These are phyloP conservation scores for Diplodia sapinea DNA, from an alignment of 2,329 filamentous ascomycete genomes.

Conservation along the genomic window DNA sequence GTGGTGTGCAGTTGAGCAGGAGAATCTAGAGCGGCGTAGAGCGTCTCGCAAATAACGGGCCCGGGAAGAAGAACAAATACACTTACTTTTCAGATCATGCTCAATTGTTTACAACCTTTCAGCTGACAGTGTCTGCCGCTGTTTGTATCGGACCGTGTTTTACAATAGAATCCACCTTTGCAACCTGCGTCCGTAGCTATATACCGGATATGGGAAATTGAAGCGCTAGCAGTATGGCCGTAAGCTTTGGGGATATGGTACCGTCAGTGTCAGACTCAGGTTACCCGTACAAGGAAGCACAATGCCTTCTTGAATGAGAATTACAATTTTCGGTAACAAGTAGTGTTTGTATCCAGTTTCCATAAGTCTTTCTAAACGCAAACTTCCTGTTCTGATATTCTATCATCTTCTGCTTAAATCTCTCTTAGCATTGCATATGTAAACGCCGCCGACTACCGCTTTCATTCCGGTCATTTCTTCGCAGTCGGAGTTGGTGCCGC, in stretches of 20 bases:
- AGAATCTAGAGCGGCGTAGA: not conserved
- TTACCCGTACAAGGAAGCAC: no score
- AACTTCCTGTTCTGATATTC: no score
- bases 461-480: not conserved
- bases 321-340: no score
- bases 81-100: not conserved
- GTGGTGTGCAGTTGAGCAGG: conserved; percentile 1
- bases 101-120: not conserved
- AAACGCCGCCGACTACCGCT: not conserved
- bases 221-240: no score
- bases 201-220: no score
- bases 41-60: not conserved
- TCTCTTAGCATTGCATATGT: not conserved
- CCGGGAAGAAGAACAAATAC: not conserved
- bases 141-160: not conserved
- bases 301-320: no score
- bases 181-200: not conserved
- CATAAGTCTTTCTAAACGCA: no score
- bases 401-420: not conserved
- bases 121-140: not conserved
- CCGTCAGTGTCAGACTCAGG: no score
- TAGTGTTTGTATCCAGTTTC: no score
- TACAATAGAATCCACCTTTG: not conserved
- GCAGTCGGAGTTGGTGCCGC: not conserved
- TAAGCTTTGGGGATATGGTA: no score